Percentiles rank a stretch among this genome's conserved stretches.
Evolutionary conservation across 2,329 filamentous ascomycete genomes (phyloP).

Genomic region (Pyricularia grisea): DNA sequence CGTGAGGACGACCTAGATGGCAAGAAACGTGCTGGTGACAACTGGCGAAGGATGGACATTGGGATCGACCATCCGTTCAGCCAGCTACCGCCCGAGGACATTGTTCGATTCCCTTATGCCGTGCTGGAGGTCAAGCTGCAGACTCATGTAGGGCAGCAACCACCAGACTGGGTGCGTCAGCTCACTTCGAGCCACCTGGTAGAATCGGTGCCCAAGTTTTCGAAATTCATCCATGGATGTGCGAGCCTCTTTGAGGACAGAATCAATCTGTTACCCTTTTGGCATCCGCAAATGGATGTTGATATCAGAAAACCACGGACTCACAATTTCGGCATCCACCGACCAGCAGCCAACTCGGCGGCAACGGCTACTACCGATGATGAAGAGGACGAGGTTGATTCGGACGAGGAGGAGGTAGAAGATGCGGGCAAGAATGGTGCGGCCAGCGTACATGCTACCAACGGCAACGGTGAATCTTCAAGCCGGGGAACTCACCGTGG

Average conservation of each 20-base stretch:
- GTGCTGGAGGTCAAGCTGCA: conserved; percentile 96
- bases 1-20: conserved; percentile 94
- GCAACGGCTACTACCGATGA: conserved; percentile 71
- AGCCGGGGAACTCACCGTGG: conserved; percentile 27
- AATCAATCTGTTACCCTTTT: conserved; percentile 88
- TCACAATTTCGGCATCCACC: conserved; percentile 83
- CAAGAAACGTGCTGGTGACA: conserved; percentile 63
- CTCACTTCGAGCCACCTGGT: conserved; percentile 89
- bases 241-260: conserved; percentile 77
- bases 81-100: conserved; percentile 74
- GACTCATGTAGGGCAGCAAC: conserved; percentile 89
- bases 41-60: conserved; percentile 96
- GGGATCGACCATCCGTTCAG: conserved; percentile 92
- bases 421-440: conserved; percentile 17
- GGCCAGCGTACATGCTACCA: conserved; percentile 1
- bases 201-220: conserved; percentile 98
- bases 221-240: conserved; percentile 95
- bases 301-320: conserved; percentile 91
- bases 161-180: conserved; percentile 93
- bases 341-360: conserved; percentile 64
- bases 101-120: conserved; percentile 90
- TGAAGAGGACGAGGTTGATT: conserved; percentile 64
- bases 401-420: conserved; percentile 37
- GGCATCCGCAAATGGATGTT: conserved; percentile 97
- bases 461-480: conserved; percentile 25